Conservation (phyloP, 208 protist species). For the Leishmania tropica region DNA sequence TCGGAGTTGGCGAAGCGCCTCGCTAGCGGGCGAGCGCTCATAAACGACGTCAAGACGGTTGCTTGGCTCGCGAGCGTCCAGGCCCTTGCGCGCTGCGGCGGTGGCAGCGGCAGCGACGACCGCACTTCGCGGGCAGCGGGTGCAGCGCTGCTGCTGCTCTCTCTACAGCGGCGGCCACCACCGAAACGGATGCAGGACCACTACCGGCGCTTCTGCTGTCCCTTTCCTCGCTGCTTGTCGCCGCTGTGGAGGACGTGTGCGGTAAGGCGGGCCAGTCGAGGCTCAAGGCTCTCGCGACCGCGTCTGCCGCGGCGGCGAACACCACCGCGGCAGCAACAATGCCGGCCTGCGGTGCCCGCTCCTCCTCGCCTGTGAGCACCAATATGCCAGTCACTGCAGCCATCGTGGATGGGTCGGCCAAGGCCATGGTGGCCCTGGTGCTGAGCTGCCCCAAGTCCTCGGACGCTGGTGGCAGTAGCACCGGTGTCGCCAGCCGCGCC, state of each 20-base stretch:
- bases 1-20: slow-evolving; percentile 12
- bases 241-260: slow-evolving; percentile 17
- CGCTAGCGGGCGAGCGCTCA: slow-evolving; percentile 9
- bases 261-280: slow-evolving; percentile 6
- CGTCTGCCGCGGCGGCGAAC: not conserved
- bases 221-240: slow-evolving; percentile 13
- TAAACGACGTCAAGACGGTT: slow-evolving; percentile 27
- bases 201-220: slow-evolving; percentile 16
- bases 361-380: not conserved
- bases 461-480: not conserved
- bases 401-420: slow-evolving; percentile 55
- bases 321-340: not conserved
- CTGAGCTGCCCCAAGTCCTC: slow-evolving; percentile 27
- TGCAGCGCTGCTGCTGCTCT: not conserved
- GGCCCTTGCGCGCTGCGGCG: slow-evolving; percentile 6
- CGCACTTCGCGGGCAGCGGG: not conserved
- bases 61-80: slow-evolving; percentile 32
- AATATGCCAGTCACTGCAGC: slow-evolving; percentile 21
- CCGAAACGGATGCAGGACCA: not conserved
- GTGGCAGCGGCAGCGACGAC: not conserved
- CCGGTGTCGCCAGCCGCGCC: not conserved
- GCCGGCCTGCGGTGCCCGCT: not conserved
- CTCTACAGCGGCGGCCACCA: not conserved
- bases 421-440: slow-evolving; percentile 52
- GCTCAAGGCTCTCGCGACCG: not conserved